A percentile compares a stretch with the other conserved stretches of the same genome.
Evolutionary conservation across 306 rosid genomes (phyloP).

Genomic region (Lathyrus tuberosus): DNA sequence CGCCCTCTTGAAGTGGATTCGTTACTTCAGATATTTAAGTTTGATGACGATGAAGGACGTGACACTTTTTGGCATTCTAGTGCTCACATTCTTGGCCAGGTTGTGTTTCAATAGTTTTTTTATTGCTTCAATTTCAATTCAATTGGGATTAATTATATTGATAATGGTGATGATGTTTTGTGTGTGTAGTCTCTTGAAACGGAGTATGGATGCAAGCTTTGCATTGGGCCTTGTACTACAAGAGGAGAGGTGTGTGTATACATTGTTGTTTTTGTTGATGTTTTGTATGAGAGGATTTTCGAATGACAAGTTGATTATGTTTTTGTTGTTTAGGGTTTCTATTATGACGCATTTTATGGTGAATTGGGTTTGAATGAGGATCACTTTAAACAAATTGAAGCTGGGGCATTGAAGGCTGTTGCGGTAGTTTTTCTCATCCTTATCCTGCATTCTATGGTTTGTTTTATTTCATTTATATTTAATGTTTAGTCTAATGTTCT

Average conservation of each 20-base stretch:
- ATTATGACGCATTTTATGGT: constrained; percentile 88
- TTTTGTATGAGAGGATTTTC: constrained; percentile 1
- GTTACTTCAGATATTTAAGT: constrained; percentile 68
- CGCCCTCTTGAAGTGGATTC: constrained; percentile 81
- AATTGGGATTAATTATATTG: not conserved
- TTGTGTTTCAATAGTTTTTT: not conserved
- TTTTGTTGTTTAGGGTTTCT: constrained; percentile 71
- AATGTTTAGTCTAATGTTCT: not conserved
- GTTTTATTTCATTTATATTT: not conserved
- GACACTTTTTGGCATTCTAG: constrained; percentile 99
- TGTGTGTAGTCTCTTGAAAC: constrained; percentile 70
- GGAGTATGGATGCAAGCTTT: constrained; percentile 91
- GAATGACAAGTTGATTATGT: constrained; percentile 16
- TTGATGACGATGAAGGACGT: constrained; percentile 79
- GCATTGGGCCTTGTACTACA: constrained; percentile 97
- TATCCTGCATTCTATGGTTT: constrained; percentile 20
- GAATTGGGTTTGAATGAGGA: constrained; percentile 92
- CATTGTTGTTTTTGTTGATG: constrained; percentile 5
- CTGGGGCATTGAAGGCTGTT: constrained; percentile 73
- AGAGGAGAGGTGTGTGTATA: constrained; percentile 75
- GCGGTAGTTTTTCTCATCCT: constrained; percentile 52
- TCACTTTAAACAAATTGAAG: constrained; percentile 77
- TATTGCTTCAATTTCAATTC: not conserved
- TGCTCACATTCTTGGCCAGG: constrained; percentile 98
- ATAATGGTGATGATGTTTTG: not conserved